These are phyloP conservation scores for Lithospermum erythrorhizon DNA, from an alignment of 257 asterid species.

Conservation along the genomic window DNA sequence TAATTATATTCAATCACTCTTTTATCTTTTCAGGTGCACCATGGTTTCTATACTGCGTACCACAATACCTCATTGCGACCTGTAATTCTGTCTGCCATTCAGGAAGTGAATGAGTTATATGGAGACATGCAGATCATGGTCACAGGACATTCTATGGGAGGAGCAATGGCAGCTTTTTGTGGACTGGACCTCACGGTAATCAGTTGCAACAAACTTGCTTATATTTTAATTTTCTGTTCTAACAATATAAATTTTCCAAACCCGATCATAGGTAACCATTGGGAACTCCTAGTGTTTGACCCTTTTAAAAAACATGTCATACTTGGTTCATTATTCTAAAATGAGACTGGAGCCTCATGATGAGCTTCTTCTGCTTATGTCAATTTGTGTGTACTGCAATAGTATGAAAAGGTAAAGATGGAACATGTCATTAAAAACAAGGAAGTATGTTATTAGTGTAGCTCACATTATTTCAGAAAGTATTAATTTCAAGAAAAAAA, in stretches of 20 bases:
- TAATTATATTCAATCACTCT: constrained; percentile 8
- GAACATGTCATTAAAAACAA: no score
- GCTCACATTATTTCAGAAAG: no score
- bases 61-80: constrained; percentile 77
- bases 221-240: no score
- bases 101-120: constrained; percentile 40
- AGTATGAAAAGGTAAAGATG: no score
- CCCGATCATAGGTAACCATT: no score
- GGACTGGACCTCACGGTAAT: constrained; percentile 81
- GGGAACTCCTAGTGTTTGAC: no score
- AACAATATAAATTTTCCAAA: no score
- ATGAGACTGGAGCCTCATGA: no score
- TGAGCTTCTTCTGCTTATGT: no score
- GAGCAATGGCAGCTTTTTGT: constrained; percentile 92
- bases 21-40: constrained; percentile 69
- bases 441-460: no score
- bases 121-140: constrained; percentile 58
- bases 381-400: no score
- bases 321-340: background rate
- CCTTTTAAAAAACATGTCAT: background rate
- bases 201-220: constrained; percentile 2
- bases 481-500: no score
- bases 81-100: constrained; percentile 55
- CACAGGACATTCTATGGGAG: constrained; percentile 99
- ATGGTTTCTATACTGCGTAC: constrained; percentile 87